phyloP scores from a whole-genome alignment of 805 yeast species.

The Teunomyces panamensis region DNA sequence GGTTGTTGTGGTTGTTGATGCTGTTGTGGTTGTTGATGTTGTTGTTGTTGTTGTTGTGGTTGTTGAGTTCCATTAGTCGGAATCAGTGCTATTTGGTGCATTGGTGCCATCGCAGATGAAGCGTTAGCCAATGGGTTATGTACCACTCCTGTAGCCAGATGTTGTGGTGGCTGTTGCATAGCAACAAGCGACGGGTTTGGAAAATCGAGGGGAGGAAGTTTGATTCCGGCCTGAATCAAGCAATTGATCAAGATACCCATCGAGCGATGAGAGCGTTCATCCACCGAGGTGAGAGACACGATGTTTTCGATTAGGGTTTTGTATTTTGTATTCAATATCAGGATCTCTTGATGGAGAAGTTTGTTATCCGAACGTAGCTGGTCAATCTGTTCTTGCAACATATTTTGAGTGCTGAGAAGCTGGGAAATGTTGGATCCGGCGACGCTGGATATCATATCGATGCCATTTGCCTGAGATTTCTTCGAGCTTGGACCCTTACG shows the following conservation, averaged over 20 bases:
- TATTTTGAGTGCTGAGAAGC: conserved; percentile 8
- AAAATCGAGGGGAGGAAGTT: conserved; percentile 61
- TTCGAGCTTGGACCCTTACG: conserved; percentile 69
- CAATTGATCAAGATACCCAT: conserved; percentile 49
- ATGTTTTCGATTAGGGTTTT: conserved; percentile 62
- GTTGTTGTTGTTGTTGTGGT: conserved; percentile 4
- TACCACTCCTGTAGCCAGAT: neutral
- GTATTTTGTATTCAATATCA: conserved; percentile 52
- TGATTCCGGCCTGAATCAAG: conserved; percentile 58
- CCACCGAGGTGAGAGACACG: conserved; percentile 51
- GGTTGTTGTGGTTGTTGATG: neutral
- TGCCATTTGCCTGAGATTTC: conserved; percentile 31
- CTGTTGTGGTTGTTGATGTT: neutral
- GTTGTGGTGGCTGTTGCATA: conserved; percentile 15
- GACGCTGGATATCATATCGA: neutral
- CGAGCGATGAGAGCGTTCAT: conserved; percentile 55
- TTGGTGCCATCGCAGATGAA: neutral
- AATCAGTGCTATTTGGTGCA: conserved; percentile 5
- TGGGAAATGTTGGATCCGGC: conserved; percentile 6
- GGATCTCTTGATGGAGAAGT: conserved; percentile 30
- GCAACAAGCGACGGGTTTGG: conserved; percentile 39
- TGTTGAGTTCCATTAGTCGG: conserved; percentile 4
- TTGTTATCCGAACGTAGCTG: conserved; percentile 32
- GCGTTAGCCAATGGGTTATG: neutral
- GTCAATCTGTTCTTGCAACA: conserved; percentile 31